These are phyloP conservation scores for Russula lepida DNA, from an alignment of 768 basidiomycete genomes.

Conservation along the genomic window DNA sequence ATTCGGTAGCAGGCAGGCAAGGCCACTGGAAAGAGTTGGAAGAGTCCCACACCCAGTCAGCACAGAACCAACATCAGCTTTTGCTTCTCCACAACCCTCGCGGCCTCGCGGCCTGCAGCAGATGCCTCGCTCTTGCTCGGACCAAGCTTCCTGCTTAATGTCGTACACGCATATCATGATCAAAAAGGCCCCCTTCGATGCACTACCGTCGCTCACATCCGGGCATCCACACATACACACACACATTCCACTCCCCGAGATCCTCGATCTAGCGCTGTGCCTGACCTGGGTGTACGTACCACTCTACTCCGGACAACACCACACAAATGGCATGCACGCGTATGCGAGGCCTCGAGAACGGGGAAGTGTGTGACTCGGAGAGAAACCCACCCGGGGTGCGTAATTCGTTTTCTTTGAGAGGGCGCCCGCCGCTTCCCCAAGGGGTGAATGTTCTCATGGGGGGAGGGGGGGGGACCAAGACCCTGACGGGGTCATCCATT, in stretches of 20 bases:
- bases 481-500: not conserved
- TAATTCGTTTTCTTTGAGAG: not conserved
- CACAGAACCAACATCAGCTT: not conserved
- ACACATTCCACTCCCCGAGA: not conserved
- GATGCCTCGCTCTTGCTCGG: not conserved
- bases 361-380: no score
- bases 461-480: not conserved
- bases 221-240: not conserved
- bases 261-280: not conserved
- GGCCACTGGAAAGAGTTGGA: not conserved
- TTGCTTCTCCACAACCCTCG: not conserved
- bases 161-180: not conserved
- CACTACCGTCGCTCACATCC: not conserved
- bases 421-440: not conserved
- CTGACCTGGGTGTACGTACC: not conserved
- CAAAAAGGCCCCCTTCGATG: not conserved
- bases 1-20: no score
- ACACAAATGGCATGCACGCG: no score
- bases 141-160: not conserved
- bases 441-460: not conserved
- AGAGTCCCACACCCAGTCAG: not conserved
- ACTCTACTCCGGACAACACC: not conserved
- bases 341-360: not conserved
- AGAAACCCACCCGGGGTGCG: not conserved
- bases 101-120: not conserved